phyloP scores from a whole-genome alignment of 164 flowering plant genomes.

The Litsea cubeba region DNA sequence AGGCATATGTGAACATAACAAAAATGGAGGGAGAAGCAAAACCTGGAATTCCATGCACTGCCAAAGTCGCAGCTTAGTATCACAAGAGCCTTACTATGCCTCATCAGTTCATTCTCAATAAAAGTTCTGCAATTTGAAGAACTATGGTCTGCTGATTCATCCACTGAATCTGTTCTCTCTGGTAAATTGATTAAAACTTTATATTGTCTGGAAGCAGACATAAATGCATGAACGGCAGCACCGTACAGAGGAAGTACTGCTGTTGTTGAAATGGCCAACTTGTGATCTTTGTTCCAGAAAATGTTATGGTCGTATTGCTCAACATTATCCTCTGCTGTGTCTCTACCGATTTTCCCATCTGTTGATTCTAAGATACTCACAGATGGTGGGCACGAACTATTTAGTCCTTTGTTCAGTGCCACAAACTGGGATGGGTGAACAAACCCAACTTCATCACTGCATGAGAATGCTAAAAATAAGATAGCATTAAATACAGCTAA shows the following conservation, averaged over 20 bases:
- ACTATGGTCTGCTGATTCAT: conserved; percentile 11
- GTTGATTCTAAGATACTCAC: conserved; percentile 1
- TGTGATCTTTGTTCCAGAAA: conserved; percentile 77
- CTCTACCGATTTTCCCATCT: conserved; percentile 4
- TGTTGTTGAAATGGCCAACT: conserved; percentile 70
- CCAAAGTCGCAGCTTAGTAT: conserved; percentile 73
- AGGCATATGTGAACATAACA: neutral
- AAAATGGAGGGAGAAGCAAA: conserved; percentile 1
- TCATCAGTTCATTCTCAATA: conserved; percentile 59
- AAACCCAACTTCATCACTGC: conserved; percentile 87
- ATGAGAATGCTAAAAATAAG: conserved; percentile 2
- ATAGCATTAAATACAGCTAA: neutral
- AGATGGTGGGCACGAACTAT: conserved; percentile 6
- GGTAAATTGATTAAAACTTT: conserved; percentile 9
- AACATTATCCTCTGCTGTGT: conserved; percentile 4
- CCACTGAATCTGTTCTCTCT: conserved; percentile 12
- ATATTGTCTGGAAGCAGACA: conserved; percentile 34
- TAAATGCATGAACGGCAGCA: conserved; percentile 58
- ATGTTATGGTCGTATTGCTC: conserved; percentile 11
- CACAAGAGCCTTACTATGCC: conserved; percentile 75
- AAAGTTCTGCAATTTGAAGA: conserved; percentile 10
- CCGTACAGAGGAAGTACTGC: conserved; percentile 46
- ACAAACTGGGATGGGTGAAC: conserved; percentile 79
- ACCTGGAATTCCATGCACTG: conserved; percentile 98
- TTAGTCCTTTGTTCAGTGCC: conserved; percentile 35